A percentile compares a stretch with the other conserved stretches of the same genome.
Evolutionary conservation across 768 basidiomycete species (phyloP).

Genomic region (Sarcodon aspratus): DNA sequence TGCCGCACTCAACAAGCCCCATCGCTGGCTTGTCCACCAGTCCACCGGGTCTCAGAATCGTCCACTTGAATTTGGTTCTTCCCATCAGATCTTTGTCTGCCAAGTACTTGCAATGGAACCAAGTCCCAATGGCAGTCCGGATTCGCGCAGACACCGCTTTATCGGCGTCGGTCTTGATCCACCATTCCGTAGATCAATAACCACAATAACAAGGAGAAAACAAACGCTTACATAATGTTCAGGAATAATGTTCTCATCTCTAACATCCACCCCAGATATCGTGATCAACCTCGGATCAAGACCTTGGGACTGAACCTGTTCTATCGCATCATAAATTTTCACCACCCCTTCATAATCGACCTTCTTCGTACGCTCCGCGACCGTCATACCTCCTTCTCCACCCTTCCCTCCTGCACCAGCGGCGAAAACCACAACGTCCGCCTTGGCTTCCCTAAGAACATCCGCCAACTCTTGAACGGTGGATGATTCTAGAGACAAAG

Average conservation of each 20-base stretch:
- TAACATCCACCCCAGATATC: conserved; percentile 47
- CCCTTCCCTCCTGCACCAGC: conserved; percentile 50
- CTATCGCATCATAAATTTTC: conserved; percentile 62
- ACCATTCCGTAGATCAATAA: not conserved
- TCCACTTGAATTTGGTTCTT: conserved; percentile 51
- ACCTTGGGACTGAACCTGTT: conserved; percentile 26
- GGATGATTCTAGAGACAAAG: conserved; percentile 2
- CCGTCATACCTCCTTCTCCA: conserved; percentile 10
- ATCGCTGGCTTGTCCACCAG: conserved; percentile 39
- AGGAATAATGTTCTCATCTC: conserved; percentile 37
- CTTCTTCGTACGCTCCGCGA: conserved; percentile 35
- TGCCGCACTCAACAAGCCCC: conserved; percentile 40
- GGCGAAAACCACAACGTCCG: conserved; percentile 25
- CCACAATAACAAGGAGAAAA: not conserved
- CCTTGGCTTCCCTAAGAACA: conserved; percentile 23
- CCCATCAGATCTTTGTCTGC: conserved; percentile 30
- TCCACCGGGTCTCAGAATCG: conserved; percentile 54
- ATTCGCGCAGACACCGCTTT: conserved; percentile 27
- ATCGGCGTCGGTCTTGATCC: conserved; percentile 32
- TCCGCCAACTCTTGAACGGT: conserved; percentile 31
- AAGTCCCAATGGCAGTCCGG: conserved; percentile 31
- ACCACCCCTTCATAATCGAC: conserved; percentile 56
- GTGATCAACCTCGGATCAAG: conserved; percentile 42
- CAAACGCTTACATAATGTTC: conserved; percentile 34
- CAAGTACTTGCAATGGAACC: conserved; percentile 29